Base-by-base conservation (phyloP, 2,329 filamentous ascomycete genomes). In the Ascochyta koolunga region DNA sequence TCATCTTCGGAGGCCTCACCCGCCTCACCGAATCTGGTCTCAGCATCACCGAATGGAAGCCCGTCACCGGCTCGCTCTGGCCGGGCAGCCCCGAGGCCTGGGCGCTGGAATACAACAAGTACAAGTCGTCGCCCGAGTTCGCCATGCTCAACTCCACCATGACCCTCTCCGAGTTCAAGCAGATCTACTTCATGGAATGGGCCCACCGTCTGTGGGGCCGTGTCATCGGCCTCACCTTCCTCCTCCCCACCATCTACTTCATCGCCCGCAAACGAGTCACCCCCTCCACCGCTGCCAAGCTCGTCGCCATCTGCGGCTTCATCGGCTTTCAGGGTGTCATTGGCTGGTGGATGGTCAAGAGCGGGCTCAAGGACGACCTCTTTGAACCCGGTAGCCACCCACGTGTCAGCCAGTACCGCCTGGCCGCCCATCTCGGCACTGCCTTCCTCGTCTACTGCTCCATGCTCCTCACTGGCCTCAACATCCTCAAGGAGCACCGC, bases 101-200 rank as follows among this genome's bases (percentile, higher is more conserved):
- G 95, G 88, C 96, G 65, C 86, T 87, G 61, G 95, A 98, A 70
- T 99, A 98, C 78, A 81, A 87, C 50, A 95, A 96, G 77, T 99
- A 99, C 81, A 88, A 89, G 62, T 86, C 89, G 37, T 96, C 92
- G 18, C 95, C 95, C 58, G 95, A 99, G 77, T 99, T 93, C 79
- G 86, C 90, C 70, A 84, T 92, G 58, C 83, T 99, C 65, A 99
- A 99, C 78, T 89, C 93, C 27, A 86, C 91, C 74, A 99, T 99
- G 95, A 89, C 85, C 27, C 82, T 99, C 51, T 84, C 87, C 54
- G 95, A 99, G 74, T 99, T 98, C 80, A 97, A 98, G 77, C 89
- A 95, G 73, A 99, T 99, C 64, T 99, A 98, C 83, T 99, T 89
- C 76, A 98, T 98, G 95, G 95, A 99, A 81, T 99, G 95, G 95